Percentiles rank a stretch among this genome's conserved stretches.
Evolutionary conservation across 352 stramenopile genomes (phyloP).

Genomic region (Phytophthora pistaciae): DNA sequence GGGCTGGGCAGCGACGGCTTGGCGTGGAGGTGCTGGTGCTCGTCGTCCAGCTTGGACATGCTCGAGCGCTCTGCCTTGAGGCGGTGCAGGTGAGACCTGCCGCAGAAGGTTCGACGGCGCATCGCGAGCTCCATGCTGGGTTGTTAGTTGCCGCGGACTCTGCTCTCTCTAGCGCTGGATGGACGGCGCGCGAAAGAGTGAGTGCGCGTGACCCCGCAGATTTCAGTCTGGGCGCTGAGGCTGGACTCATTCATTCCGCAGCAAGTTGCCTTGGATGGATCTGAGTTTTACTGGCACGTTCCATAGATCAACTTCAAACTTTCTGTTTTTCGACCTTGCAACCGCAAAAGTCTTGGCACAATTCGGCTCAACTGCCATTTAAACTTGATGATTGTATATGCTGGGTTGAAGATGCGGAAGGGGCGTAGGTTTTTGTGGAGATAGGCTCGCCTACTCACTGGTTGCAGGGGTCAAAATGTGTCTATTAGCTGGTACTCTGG

Average conservation of each 20-base stretch:
- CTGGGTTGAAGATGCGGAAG: slow-evolving; percentile 22
- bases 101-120: slow-evolving; percentile 39
- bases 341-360: slow-evolving; percentile 23
- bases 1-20: slow-evolving; percentile 18
- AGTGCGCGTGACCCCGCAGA: slow-evolving; percentile 4
- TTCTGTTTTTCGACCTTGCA: slow-evolving; percentile 5
- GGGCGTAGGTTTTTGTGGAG: neutral
- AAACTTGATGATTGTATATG: slow-evolving; percentile 6
- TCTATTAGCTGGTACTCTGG: neutral
- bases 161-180: slow-evolving; percentile 9
- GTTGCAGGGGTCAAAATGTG: neutral
- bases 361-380: slow-evolving; percentile 1
- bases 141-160: neutral
- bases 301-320: slow-evolving; percentile 19
- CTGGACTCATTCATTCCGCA: neutral
- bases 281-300: slow-evolving; percentile 28
- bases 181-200: slow-evolving; percentile 3
- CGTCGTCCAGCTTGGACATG: slow-evolving; percentile 38
- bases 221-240: slow-evolving; percentile 6
- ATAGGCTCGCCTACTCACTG: neutral
- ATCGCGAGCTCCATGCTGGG: slow-evolving; percentile 33
- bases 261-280: slow-evolving; percentile 23
- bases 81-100: slow-evolving; percentile 34
- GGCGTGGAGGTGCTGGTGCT: slow-evolving; percentile 6
- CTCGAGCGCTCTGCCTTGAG: slow-evolving; percentile 40